These are phyloP conservation scores for Uromyces viciae-fabae DNA, from an alignment of 1,284 basidiomycete genomes.

Conservation along the genomic window DNA sequence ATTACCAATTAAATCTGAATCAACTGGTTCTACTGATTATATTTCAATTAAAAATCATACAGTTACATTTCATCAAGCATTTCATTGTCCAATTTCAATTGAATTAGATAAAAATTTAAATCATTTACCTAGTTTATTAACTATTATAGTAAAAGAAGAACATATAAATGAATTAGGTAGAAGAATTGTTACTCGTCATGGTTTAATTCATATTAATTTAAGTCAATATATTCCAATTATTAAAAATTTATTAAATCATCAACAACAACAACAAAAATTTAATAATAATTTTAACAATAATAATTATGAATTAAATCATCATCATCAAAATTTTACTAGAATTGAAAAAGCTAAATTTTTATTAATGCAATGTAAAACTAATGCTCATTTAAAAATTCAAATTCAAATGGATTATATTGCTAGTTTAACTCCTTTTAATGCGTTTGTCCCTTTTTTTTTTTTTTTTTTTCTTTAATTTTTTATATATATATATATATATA, in stretches of 20 bases:
- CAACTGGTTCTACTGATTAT: slow-evolving; percentile 29
- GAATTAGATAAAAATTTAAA: slow-evolving; percentile 10
- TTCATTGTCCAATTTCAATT: slow-evolving; percentile 34
- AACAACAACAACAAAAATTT: too few species aligned
- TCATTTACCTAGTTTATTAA: slow-evolving; percentile 9
- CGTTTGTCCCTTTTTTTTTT: neutral
- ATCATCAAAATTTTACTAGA: slow-evolving; percentile 2
- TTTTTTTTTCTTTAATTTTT: too few species aligned
- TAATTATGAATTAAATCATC: too few species aligned
- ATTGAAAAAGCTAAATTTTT: slow-evolving; percentile 38
- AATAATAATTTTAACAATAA: neutral
- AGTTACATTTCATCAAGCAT: slow-evolving; percentile 15
- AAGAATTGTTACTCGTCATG: slow-evolving; percentile 16
- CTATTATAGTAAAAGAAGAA: slow-evolving; percentile 26
- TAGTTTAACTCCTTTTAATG: slow-evolving; percentile 24
- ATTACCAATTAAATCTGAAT: slow-evolving; percentile 21
- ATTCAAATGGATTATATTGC: slow-evolving; percentile 36
- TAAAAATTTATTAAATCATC: neutral
- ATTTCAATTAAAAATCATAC: slow-evolving; percentile 30
- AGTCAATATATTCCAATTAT: slow-evolving; percentile 25
- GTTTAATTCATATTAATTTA: slow-evolving; percentile 16
- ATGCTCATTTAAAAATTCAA: slow-evolving; percentile 33
- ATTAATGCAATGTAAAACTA: slow-evolving; percentile 33
- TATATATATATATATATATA: too few species aligned
- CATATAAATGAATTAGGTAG: slow-evolving; percentile 21